Conservation (phyloP, 2,329 filamentous ascomycete genomes). For the Fusarium tjaetaba region DNA sequence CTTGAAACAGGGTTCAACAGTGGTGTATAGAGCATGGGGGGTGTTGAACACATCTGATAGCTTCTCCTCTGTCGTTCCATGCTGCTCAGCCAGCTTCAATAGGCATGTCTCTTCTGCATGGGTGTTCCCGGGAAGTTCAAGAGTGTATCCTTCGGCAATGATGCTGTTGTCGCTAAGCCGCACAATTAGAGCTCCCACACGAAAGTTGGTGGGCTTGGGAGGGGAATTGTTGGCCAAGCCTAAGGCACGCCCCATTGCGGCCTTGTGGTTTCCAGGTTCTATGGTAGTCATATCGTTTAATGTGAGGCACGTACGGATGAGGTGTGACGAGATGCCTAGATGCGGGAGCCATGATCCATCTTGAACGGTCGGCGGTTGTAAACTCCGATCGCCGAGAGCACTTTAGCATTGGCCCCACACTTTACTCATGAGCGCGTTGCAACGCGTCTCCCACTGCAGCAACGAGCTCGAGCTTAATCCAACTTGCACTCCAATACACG, state of each 20-base stretch:
- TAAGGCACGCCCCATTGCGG: conserved; percentile 76
- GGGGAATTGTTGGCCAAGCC: conserved; percentile 81
- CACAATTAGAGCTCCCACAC: conserved; percentile 91
- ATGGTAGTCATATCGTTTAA: conserved; percentile 36
- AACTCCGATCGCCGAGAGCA: conserved; percentile 39
- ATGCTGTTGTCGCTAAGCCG: conserved; percentile 65
- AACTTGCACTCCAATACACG: not conserved
- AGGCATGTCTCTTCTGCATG: conserved; percentile 96
- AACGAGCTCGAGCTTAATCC: not conserved
- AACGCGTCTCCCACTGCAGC: conserved; percentile 31
- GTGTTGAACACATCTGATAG: conserved; percentile 55
- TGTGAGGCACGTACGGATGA: not conserved
- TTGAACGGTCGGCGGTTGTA: conserved; percentile 20
- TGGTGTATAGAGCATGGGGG: conserved; percentile 78
- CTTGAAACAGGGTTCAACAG: conserved; percentile 85
- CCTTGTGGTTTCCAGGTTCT: conserved; percentile 54
- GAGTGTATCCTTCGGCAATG: conserved; percentile 85
- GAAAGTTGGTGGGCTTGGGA: conserved; percentile 89
- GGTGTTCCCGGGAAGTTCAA: conserved; percentile 91
- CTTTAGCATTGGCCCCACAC: conserved; percentile 38
- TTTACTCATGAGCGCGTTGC: conserved; percentile 27
- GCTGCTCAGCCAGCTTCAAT: conserved; percentile 70
- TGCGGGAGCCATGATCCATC: not conserved
- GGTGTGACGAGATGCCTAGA: not conserved
- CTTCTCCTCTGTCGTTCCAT: conserved; percentile 62